A percentile compares a stretch with the other conserved stretches of the same genome.
phyloP scores from a whole-genome alignment of 805 yeast genomes.

The Suhomyces sp. region DNA sequence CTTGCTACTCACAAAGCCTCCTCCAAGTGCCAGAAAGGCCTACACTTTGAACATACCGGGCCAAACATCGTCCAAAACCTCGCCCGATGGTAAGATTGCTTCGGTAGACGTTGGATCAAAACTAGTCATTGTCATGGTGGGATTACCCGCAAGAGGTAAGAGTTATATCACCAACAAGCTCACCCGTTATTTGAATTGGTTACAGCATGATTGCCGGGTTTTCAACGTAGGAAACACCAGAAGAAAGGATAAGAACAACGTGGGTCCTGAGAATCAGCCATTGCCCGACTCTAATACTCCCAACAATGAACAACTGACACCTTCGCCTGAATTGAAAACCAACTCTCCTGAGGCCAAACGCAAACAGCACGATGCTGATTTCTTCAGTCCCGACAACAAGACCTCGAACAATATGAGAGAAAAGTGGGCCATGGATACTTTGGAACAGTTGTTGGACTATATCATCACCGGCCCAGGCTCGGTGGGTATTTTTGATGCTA shows the following conservation, averaged over 20 bases:
- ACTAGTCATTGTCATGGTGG: slow-evolving; percentile 94
- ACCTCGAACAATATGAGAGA: slow-evolving; percentile 69
- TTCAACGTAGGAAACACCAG: slow-evolving; percentile 96
- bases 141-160: slow-evolving; percentile 93
- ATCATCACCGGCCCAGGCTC: slow-evolving; percentile 78
- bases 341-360: slow-evolving; percentile 15
- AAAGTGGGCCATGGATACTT: slow-evolving; percentile 94
- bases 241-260: slow-evolving; percentile 61
- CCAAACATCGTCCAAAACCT: slow-evolving; percentile 72
- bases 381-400: slow-evolving; percentile 78
- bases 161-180: slow-evolving; percentile 89
- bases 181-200: slow-evolving; percentile 88
- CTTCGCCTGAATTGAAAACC: slow-evolving; percentile 13
- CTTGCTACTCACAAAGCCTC: slow-evolving; percentile 34
- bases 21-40: slow-evolving; percentile 52
- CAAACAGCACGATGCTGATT: slow-evolving; percentile 67
- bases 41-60: slow-evolving; percentile 93
- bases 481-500: slow-evolving; percentile 89
- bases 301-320: slow-evolving; percentile 21
- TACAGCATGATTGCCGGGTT: slow-evolving; percentile 84
- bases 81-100: slow-evolving; percentile 71
- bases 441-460: slow-evolving; percentile 79
- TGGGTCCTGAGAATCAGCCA: slow-evolving; percentile 72
- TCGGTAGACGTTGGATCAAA: slow-evolving; percentile 73
- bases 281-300: slow-evolving; percentile 43